Conservation (phyloP, 1,284 basidiomycete genomes). For the Trametes hirsuta region DNA sequence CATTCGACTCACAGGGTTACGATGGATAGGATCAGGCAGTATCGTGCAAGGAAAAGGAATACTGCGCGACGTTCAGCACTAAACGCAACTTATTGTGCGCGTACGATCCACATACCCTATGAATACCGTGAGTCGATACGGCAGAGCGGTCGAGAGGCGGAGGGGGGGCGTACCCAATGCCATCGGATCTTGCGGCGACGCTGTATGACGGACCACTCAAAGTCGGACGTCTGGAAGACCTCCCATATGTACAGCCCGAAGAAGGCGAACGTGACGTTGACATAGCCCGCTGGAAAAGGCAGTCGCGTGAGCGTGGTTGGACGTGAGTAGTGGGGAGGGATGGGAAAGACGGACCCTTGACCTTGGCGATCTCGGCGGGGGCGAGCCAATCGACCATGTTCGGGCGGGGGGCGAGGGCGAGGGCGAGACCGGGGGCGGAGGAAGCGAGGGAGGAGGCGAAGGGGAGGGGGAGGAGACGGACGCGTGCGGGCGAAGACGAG, state of each 20-base stretch:
- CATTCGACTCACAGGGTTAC: conserved; percentile 54
- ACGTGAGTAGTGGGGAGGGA: background rate
- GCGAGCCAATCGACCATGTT: conserved; percentile 63
- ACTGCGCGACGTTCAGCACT: conserved; percentile 40
- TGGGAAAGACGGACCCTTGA: conserved; percentile 45
- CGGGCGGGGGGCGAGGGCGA: conserved; percentile 2
- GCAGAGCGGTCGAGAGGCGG: background rate
- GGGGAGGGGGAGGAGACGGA: conserved; percentile 1
- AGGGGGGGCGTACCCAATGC: conserved; percentile 56
- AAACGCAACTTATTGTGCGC: background rate
- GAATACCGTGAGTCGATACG: background rate
- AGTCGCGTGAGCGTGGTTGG: conserved; percentile 5
- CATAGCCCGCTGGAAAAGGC: conserved; percentile 50
- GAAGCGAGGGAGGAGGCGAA: conserved; percentile 9
- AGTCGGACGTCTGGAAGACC: conserved; percentile 59
- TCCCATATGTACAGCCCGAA: conserved; percentile 74
- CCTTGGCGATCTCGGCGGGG: conserved; percentile 48
- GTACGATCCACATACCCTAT: conserved; percentile 29
- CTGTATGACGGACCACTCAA: conserved; percentile 66
- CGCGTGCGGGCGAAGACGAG: background rate
- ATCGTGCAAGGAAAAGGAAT: conserved; percentile 70
- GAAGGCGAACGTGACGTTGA: conserved; percentile 58
- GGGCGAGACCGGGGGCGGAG: conserved; percentile 10
- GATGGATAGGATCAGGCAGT: conserved; percentile 65
- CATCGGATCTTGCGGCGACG: conserved; percentile 59